Evolutionary conservation across 495 filamentous ascomycete species (phyloP), one percentile per base, ranked within the genome.

Genomic region (Clavariopsis aquatica): DNA sequence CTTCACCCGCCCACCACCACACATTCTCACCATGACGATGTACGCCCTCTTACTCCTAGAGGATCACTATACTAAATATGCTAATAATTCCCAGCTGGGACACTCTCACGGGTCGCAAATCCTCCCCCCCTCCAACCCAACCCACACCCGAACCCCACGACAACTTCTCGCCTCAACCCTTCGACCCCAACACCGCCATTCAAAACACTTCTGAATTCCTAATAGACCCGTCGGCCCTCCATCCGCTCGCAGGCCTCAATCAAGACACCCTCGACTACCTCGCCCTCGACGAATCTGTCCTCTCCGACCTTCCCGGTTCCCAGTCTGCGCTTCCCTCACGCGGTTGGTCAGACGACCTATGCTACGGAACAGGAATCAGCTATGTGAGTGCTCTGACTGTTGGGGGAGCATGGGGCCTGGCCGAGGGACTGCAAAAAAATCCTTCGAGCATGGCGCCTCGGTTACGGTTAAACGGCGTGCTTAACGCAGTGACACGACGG

Each of bases 331-430:
- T 98, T 34, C 95, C 95, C 4, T 96, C 92, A 27, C 88, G 95
- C 73, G 94, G 94, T 69, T 98, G 95, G 87, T 94, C 90, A 53
- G 94, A 98, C 74, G 94, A 98, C 76, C 85, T 98, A 52, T 98
- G 94, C 78, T 98, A 98, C 74, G 95, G 95, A 71, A 92, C 93
- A 24, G 94, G 94, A 58, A 87, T 93, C 36, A 96, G 91, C 66
- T 98, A 98, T 76, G 83, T 98, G 54, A 80, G 87, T 12, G 94
- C 87, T 0, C 80, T 98, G 65, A 83, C 90, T n/a, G 55, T 95
- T 43, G 94, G 94, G 70, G 94, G 94, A 59, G 85, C 84, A 54
- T 98, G 93, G 92, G 94, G 94, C 46, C 74, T 98, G 60, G 85
- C 87, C 29, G 94, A 98, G 77, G 94, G 94, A 4, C 73, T 98